These are phyloP conservation scores for Pseudogymnoascus sp. DNA, from an alignment of 2,329 filamentous ascomycete genomes.

Conservation along the genomic window DNA sequence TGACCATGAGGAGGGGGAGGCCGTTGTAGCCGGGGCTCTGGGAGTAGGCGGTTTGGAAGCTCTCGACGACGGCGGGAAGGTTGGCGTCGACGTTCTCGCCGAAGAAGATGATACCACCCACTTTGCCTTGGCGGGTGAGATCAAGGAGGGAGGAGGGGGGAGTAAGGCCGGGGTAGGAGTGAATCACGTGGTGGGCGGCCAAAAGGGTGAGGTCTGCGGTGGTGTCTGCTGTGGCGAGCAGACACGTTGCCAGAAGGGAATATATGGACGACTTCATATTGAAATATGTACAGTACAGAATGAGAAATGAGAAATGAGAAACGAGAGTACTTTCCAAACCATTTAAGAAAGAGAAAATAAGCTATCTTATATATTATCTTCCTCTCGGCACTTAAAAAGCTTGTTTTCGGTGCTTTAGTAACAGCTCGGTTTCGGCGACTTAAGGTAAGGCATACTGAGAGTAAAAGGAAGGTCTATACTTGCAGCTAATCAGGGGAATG, in stretches of 20 bases:
- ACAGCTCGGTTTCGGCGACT: background rate
- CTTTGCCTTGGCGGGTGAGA: conserved; percentile 24
- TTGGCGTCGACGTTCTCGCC: conserved; percentile 25
- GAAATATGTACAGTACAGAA: background rate
- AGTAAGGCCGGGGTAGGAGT: conserved; percentile 24
- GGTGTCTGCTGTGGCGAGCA: background rate
- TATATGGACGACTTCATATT: background rate
- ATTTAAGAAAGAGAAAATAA: background rate
- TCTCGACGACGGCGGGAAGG: conserved; percentile 17
- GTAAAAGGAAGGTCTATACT: background rate
- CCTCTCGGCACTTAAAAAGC: background rate
- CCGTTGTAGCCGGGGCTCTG: conserved; percentile 19
- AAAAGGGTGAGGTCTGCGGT: background rate
- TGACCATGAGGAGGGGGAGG: conserved; percentile 26
- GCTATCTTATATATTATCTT: background rate
- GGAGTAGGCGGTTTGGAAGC: conserved; percentile 22
- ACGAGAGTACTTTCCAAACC: background rate
- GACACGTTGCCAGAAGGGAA: background rate
- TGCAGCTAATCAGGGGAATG: background rate
- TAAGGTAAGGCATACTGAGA: background rate
- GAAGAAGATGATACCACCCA: conserved; percentile 28
- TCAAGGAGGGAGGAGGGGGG: conserved; percentile 22
- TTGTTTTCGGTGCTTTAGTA: background rate
- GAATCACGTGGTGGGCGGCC: conserved; percentile 25
- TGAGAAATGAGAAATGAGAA: too few relatives aligned